A percentile compares a stretch with the other conserved stretches of the same genome.
Evolutionary conservation across 495 filamentous ascomycete genomes (phyloP).

Genomic region (Rostrohypoxylon terebratum): DNA sequence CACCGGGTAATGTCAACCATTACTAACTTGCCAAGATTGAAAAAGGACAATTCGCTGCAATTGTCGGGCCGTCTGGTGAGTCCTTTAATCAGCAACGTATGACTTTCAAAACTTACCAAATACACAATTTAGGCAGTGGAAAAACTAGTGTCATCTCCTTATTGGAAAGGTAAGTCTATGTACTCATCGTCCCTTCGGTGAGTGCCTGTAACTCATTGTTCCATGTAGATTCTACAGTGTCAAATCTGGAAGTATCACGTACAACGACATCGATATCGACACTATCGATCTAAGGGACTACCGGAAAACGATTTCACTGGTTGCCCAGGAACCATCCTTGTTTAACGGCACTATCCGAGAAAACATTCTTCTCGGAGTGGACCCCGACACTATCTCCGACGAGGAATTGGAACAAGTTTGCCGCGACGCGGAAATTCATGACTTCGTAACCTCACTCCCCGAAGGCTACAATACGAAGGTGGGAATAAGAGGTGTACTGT

Average conservation of each 20-base stretch:
- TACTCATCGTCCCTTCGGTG: background rate
- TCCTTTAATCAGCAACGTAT: background rate
- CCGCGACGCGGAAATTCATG: conserved; percentile 68
- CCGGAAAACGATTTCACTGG: conserved; percentile 65
- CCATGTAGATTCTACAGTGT: conserved; percentile 65
- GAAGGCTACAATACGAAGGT: conserved; percentile 71
- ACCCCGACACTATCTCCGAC: conserved; percentile 56
- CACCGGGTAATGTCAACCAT: conserved; percentile 8
- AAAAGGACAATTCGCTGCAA: conserved; percentile 73
- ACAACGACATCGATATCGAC: conserved; percentile 62
- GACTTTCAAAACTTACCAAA: conserved; percentile 20
- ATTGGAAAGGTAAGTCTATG: conserved; percentile 62
- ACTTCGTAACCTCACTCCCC: conserved; percentile 67
- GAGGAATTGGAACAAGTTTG: conserved; percentile 62
- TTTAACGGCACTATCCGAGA: conserved; percentile 71
- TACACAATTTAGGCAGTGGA: conserved; percentile 69
- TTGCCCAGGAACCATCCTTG: conserved; percentile 69
- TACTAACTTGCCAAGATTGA: conserved; percentile 59
- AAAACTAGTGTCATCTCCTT: conserved; percentile 78
- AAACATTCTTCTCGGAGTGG: conserved; percentile 68
- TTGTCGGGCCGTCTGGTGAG: conserved; percentile 68
- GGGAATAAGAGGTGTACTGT: conserved; percentile 71
- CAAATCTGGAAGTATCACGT: conserved; percentile 60
- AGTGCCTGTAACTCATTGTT: conserved; percentile 19
- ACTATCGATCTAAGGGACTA: conserved; percentile 64